Conservation (phyloP, 257 asterid genomes). For the Solanum appendiculatum region DNA sequence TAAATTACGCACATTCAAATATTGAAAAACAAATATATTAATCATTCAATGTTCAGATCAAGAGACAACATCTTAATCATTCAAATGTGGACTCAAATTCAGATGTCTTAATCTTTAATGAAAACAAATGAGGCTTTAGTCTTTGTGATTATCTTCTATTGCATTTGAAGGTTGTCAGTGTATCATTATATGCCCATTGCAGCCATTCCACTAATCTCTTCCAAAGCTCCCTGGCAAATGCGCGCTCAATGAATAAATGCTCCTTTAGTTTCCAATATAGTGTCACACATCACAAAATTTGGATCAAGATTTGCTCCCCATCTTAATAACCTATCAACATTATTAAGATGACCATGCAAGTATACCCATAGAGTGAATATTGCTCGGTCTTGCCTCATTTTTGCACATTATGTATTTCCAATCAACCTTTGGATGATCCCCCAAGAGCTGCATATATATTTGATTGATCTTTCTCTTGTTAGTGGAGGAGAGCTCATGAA, state of each 20-base stretch:
- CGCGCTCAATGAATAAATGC: not conserved
- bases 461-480: not conserved
- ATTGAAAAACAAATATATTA: too few relatives aligned
- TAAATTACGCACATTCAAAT: not conserved
- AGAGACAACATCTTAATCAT: not conserved
- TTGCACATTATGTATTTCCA: too few relatives aligned
- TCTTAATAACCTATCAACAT: not conserved
- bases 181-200: not conserved
- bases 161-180: not conserved
- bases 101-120: not conserved
- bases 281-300: not conserved
- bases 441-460: not conserved
- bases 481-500: not conserved
- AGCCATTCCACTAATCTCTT: not conserved
- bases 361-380: not conserved
- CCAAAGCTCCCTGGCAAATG: not conserved
- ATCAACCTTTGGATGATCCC: too few relatives aligned
- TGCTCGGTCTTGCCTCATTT: too few relatives aligned
- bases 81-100: not conserved
- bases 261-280: not conserved
- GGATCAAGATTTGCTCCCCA: not conserved
- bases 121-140: not conserved
- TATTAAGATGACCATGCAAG: not conserved
- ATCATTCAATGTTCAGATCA: not conserved
- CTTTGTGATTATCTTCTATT: not conserved